A percentile compares a stretch with the other conserved stretches of the same genome.
These are phyloP conservation scores for Cryomyces minteri DNA, from an alignment of 495 filamentous ascomycete species.

Conservation along the genomic window DNA sequence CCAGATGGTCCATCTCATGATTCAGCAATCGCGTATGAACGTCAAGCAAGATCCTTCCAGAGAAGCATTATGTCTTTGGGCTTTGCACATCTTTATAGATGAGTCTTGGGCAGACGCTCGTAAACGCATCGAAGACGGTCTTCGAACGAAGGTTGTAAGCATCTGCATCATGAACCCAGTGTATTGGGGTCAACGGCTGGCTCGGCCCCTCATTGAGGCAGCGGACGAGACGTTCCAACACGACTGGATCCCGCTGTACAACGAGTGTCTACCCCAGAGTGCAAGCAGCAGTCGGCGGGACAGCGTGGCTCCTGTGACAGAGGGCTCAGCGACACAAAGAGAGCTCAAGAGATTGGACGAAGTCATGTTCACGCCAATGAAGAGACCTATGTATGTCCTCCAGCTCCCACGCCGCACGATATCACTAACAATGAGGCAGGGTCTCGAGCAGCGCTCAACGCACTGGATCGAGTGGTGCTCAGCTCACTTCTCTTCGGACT, in stretches of 20 bases:
- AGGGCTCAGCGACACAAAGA: no score
- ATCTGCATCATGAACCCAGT: slow-evolving; percentile 8
- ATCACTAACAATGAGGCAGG: no score
- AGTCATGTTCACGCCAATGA: no score
- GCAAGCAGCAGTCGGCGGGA: neutral
- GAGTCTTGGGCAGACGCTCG: neutral
- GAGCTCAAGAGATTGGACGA: no score
- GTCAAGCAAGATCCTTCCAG: slow-evolving; percentile 1
- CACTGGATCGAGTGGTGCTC: no score
- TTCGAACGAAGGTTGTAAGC: slow-evolving; percentile 1
- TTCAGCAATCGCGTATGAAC: neutral
- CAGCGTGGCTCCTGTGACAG: neutral
- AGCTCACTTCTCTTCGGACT: no score
- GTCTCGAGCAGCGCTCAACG: no score
- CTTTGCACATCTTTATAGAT: slow-evolving; percentile 7
- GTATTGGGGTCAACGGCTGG: slow-evolving; percentile 4
- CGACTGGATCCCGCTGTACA: slow-evolving; percentile 6
- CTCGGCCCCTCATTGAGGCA: slow-evolving; percentile 1
- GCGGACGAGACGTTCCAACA: slow-evolving; percentile 1
- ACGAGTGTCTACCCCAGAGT: neutral
- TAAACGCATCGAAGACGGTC: neutral
- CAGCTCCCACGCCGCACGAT: no score
- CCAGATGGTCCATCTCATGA: slow-evolving; percentile 3
- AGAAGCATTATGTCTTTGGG: slow-evolving; percentile 15
- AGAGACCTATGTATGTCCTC: no score